Evolutionary conservation across 768 basidiomycete genomes (phyloP), one percentile per base, ranked within the genome.

Genomic region (Tulasnella calospora): DNA sequence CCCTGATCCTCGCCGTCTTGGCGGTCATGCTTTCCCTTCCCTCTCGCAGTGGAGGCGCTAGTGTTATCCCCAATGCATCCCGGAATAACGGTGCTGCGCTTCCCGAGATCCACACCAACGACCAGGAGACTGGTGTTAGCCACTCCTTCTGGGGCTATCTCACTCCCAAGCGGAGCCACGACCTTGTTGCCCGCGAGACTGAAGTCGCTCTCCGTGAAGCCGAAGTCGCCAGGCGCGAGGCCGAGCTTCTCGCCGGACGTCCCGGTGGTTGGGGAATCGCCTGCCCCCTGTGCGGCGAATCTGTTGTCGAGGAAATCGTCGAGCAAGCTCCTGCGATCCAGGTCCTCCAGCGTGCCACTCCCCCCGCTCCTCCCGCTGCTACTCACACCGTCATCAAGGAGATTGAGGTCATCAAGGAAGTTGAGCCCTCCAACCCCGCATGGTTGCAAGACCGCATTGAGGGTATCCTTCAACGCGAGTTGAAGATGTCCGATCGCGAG

Each of bases 1-100:
- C 94, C 15, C 90, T 95, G 44, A 89, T 95, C 72, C 87, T 95
- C 36, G 94, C 94, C 46, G 93, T 94, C 33, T 88, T 95, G n/a
- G 94, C 94, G 6, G 90, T 95, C 82, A 94, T 95, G 93, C 89
- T 95, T 35, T 94, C 94, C 3, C 87, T 95, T 6, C 94, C 94
- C 0, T 90, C 90, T 0, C 78, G 79, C 27, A 88, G 94, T 23
- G 93, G 94, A 8, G 90, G 94, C 7, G 90, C 94, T 81, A 94
- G 94, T 92, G 89, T 95, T 33, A 93, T 93, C 3, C 87, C 94
- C 3, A 92, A 94, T 0, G 89, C 89, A 0, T 86, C 87, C 67
- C 85, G 44, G 23, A 41, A 33, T 9, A 33, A 23, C 41, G 13
- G 3, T 15, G 38, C 38, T 40, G 38, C 38, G 3, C 38, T 38